Evolutionary conservation across 306 rosid genomes (phyloP).

Genomic region (Trichosanthes cucumerina): DNA sequence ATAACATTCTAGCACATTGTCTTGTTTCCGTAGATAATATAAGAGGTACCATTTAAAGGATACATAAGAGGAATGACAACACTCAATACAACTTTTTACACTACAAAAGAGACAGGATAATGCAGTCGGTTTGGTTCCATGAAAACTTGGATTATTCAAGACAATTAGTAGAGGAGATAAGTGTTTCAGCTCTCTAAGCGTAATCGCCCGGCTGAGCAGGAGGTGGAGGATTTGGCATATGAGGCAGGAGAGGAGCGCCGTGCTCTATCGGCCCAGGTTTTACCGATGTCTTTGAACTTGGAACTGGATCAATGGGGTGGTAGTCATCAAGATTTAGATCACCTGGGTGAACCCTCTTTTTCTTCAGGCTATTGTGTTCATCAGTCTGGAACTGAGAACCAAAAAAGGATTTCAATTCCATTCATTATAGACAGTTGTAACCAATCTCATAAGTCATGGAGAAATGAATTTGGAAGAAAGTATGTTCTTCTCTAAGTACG

Average conservation of each 20-base stretch:
- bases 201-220: slow-evolving; percentile 23
- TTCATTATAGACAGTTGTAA: neutral
- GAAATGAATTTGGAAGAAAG: neutral
- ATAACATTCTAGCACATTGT: neutral
- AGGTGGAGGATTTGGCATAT: slow-evolving; percentile 56
- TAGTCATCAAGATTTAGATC: slow-evolving; percentile 45
- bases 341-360: slow-evolving; percentile 4
- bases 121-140: neutral
- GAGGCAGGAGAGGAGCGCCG: slow-evolving; percentile 55
- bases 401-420: neutral
- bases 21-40: neutral
- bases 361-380: neutral
- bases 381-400: slow-evolving; percentile 30
- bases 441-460: neutral
- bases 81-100: neutral
- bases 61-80: neutral
- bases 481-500: neutral
- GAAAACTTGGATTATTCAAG: neutral
- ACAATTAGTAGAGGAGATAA: neutral
- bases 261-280: slow-evolving; percentile 66
- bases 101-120: neutral
- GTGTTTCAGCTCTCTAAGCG: neutral
- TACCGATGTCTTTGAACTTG: slow-evolving; percentile 32
- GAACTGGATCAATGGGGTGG: slow-evolving; percentile 48
- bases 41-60: neutral